Percentiles rank a stretch among this genome's conserved stretches.
phyloP scores from a whole-genome alignment of 768 basidiomycete genomes.

The Rhodotorula babjevae region DNA sequence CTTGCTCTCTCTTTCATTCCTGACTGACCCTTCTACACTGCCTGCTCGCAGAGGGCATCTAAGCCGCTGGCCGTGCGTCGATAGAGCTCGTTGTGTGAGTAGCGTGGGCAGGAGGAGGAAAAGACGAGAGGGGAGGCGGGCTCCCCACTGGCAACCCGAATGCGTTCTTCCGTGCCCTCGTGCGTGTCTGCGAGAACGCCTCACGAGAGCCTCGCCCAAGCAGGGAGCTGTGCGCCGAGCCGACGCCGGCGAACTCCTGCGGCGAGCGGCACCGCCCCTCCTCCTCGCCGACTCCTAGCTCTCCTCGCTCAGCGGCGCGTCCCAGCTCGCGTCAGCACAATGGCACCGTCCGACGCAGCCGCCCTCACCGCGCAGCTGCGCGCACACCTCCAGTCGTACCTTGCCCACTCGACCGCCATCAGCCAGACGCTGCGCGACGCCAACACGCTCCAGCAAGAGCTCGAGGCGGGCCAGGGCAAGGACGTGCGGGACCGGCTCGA shows the following conservation, averaged over 20 bases:
- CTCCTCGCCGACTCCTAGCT: neutral
- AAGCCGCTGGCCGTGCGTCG: neutral
- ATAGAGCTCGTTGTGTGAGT: neutral
- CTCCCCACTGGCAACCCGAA: neutral
- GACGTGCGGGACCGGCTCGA: slow-evolving; percentile 12
- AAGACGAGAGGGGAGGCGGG: neutral
- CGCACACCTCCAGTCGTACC: slow-evolving; percentile 18
- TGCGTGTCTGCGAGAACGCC: too few species aligned
- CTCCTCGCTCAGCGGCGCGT: too few species aligned
- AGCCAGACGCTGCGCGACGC: slow-evolving; percentile 22
- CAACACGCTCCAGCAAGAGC: slow-evolving; percentile 27
- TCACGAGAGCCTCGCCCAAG: too few species aligned
- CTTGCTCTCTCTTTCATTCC: too few species aligned
- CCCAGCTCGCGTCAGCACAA: neutral
- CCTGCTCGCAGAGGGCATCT: slow-evolving; percentile 28
- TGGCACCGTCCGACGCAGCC: neutral
- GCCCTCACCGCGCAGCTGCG: slow-evolving; percentile 24
- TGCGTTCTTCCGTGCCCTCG: neutral
- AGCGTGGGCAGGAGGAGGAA: neutral
- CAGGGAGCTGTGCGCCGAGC: too few species aligned
- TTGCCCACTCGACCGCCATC: slow-evolving; percentile 7
- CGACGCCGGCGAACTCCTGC: too few species aligned
- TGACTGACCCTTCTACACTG: too few species aligned
- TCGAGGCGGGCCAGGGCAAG: slow-evolving; percentile 13
- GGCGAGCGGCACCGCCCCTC: too few species aligned